Conservation (phyloP, 768 basidiomycete species). For the Macrolepiota dolichaula region DNA sequence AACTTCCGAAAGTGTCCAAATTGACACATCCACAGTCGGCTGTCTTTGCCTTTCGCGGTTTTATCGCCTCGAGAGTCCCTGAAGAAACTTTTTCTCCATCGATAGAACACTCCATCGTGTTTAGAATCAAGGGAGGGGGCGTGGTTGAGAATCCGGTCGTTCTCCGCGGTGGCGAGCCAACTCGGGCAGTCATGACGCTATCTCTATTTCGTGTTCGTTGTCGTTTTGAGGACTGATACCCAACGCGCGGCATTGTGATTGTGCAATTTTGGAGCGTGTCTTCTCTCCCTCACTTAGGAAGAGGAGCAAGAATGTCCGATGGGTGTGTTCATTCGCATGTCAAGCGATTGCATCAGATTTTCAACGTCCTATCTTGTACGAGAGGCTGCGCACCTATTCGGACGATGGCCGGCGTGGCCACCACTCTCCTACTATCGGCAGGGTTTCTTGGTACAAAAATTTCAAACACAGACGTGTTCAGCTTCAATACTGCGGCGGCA, state of each 20-base stretch:
- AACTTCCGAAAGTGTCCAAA: conserved; percentile 9
- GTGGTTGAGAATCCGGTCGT: neutral
- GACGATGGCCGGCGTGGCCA: neutral
- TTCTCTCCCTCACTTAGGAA: neutral
- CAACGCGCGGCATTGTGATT: neutral
- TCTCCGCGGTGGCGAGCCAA: neutral
- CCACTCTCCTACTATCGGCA: neutral
- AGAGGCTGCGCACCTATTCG: neutral
- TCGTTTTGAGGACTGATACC: neutral
- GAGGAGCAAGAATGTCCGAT: neutral
- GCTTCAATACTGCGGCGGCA: conserved; percentile 6
- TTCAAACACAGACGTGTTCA: conserved; percentile 12
- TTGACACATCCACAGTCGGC: conserved; percentile 2
- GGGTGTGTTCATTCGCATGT: conserved; percentile 1
- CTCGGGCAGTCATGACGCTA: neutral
- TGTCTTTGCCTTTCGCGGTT: conserved; percentile 8
- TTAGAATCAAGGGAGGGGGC: neutral
- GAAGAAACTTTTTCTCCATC: conserved; percentile 1
- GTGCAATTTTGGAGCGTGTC: neutral
- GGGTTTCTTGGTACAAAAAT: neutral
- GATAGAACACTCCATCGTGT: conserved; percentile 9
- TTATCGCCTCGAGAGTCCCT: conserved; percentile 4
- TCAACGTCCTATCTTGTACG: neutral
- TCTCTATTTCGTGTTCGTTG: neutral
- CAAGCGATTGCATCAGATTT: conserved; percentile 3